Base-by-base conservation (phyloP, 2,329 filamentous ascomycete genomes). In the Dothidotthia symphoricarpi region DNA sequence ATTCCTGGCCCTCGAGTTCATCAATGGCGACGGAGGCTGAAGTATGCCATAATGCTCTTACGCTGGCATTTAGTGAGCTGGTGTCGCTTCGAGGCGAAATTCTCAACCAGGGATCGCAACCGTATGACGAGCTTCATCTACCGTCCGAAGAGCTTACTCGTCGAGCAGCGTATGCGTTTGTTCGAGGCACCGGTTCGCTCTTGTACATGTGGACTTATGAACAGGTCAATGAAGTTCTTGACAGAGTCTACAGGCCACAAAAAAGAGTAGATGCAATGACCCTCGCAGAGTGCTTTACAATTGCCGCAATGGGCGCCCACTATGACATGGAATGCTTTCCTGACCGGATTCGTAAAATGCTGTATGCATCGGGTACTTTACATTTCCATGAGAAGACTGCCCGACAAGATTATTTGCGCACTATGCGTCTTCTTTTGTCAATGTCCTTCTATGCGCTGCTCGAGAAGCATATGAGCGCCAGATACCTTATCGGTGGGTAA, bases 401-500 rank as follows among this genome's bases (percentile, higher is more conserved):
- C 3, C 46, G 53, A 16, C 28, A 51, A 5, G 55, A 66, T 31
- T 59, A 66, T 28, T 35, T 63, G 4, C 56, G 60, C 10, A 59
- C 63, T 3, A 66, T 66, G 63, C 57, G 64, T 11, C 40, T 67
- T 9, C 41, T 68, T 2, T 42, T 67, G 6, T 56, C 59, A 3
- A 55, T 64, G 42, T 64, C 64, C 0, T 63, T 67, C 30, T 64
- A 67, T 40, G 57, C 64, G 3, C 28, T 67, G 3, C 47, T 67
- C 1, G 63, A 67, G 43, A 66, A 67, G 44, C 65, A 67, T 33
- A 61, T 65, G 59, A 66, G 63, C 28, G 61, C 63, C 6, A 55
- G 64, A 30, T 64, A 66, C 39, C 39, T 67, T 5, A 55, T 67
- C 26, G 57, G 64, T 67, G 46, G 43, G 60, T 51, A 16, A 13